Percentiles rank a stretch among this genome's conserved stretches.
Evolutionary conservation across 441 rosid genomes (phyloP).

Genomic region (Gossypium aridum): DNA sequence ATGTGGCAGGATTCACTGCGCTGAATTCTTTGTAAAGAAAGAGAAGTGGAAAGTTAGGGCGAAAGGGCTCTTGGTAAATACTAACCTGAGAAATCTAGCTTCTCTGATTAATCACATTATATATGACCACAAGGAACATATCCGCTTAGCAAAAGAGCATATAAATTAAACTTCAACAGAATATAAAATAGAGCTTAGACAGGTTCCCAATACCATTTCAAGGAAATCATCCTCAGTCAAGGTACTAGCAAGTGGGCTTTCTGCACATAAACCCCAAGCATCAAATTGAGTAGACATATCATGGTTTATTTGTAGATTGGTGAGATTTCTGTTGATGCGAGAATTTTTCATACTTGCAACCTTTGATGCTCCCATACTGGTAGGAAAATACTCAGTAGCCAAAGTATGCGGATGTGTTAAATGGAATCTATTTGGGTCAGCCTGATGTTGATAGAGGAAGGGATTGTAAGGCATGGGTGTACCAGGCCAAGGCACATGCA

Average conservation of each 20-base stretch:
- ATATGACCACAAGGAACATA: conserved; percentile 1
- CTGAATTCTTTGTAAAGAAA: neutral
- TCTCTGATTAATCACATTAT: neutral
- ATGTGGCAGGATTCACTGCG: neutral
- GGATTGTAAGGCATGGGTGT: conserved; percentile 44
- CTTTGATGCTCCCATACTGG: conserved; percentile 36
- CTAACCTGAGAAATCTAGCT: conserved; percentile 5
- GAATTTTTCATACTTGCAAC: conserved; percentile 26
- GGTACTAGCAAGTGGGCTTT: conserved; percentile 73
- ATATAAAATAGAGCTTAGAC: conserved; percentile 14
- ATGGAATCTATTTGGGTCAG: conserved; percentile 51
- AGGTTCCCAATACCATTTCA: conserved; percentile 68
- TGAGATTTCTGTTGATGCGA: conserved; percentile 19
- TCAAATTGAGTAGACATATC: conserved; percentile 47
- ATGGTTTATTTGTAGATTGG: conserved; percentile 29
- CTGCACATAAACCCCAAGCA: conserved; percentile 72
- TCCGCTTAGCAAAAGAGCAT: conserved; percentile 8
- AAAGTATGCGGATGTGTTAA: conserved; percentile 38
- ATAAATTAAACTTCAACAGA: conserved; percentile 16
- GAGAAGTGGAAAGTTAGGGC: neutral
- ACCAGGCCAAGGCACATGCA: conserved; percentile 46
- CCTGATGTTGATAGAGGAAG: conserved; percentile 45
- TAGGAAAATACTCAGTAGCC: conserved; percentile 29
- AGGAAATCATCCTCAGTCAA: conserved; percentile 90
- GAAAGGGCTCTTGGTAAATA: neutral